Evolutionary conservation across 192 early-diverging fungal species (phyloP), one percentile per base, ranked within the genome.

Genomic region (Rhizophagus sp.): DNA sequence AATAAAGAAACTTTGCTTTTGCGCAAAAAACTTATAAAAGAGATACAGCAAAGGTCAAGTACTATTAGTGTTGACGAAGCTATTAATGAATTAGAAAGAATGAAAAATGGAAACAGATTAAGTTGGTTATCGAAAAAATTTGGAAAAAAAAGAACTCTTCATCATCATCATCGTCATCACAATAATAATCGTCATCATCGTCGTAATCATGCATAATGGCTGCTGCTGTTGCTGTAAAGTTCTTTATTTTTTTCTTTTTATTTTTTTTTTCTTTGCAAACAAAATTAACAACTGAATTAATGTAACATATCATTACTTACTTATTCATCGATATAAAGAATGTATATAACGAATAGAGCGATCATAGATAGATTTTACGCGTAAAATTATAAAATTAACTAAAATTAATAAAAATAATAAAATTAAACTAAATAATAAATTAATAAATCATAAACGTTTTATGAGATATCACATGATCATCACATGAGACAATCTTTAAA

Each of bases 21-120:
- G 8, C 75, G 75, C 19, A 63, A 66, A 66, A 77, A 77, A 66
- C 64, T 77, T 13, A 49, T 77, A 30, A 77, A 77, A 36, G 75
- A 77, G 27, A 66, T 77, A 30, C 52, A 77, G 66, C 22, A 17
- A 30, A 41, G 63, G 5, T 25, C 36, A 47, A 4, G 4, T 33
- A 10, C n/a, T 65, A 19, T 63, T 6, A 39, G 24, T 17, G 41
- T 63, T 66, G 75, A 77, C 13, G 13, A 49, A 67, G 63, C 63
- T 27, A 66, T 66, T 47, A 65, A 24, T 47, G 63, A 77, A 5
- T 41, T 77, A 24, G 75, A 77, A 22, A 27, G 24, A 22, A 50
- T 77, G 63, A 77, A 34, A 77, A 24, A 30, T 19, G 75, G 64
- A 24, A 65, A 77, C 17, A 19, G 22, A 27, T 27, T 77, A 49